These are phyloP conservation scores for Caloboletus inedulis DNA, from an alignment of 1,284 basidiomycete genomes.

Conservation along the genomic window DNA sequence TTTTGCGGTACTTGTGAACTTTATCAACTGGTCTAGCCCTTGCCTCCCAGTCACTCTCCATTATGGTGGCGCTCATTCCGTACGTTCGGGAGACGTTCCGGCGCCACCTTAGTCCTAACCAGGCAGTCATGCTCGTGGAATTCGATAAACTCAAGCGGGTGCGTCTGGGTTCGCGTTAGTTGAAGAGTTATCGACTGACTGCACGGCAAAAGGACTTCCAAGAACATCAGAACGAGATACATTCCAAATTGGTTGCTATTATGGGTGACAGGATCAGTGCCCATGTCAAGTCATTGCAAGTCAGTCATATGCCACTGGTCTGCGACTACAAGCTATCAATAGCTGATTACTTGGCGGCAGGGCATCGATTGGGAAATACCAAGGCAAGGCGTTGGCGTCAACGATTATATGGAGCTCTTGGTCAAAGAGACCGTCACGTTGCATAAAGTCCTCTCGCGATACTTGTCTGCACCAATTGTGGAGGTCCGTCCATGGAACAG, in stretches of 20 bases:
- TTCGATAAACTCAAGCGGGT: constrained; percentile 98
- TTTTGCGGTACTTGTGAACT: constrained; percentile 5
- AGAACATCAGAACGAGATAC: constrained; percentile 99
- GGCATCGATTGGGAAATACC: constrained; percentile 73
- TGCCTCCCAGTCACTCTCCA: constrained; percentile 92
- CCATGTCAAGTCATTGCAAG: constrained; percentile 80
- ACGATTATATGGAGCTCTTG: constrained; percentile 87
- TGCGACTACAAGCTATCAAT: background rate
- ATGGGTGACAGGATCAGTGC: constrained; percentile 94
- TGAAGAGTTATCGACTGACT: constrained; percentile 15
- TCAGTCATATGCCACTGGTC: constrained; percentile 34
- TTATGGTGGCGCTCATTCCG: constrained; percentile 93
- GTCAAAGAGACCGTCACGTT: constrained; percentile 95
- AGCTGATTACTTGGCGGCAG: constrained; percentile 36
- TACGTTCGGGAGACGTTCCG: constrained; percentile 94
- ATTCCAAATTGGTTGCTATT: constrained; percentile 95
- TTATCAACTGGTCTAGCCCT: constrained; percentile 56
- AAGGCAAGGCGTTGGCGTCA: constrained; percentile 55
- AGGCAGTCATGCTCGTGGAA: constrained; percentile 95
- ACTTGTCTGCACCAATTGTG: constrained; percentile 73
- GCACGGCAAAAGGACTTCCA: constrained; percentile 78
- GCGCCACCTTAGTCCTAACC: constrained; percentile 87
- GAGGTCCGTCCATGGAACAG: constrained; percentile 51
- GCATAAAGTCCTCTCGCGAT: constrained; percentile 94
- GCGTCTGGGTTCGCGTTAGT: constrained; percentile 30